Conservation (phyloP, 2,329 filamentous ascomycete species). For the Cladorrhinum sp. region DNA sequence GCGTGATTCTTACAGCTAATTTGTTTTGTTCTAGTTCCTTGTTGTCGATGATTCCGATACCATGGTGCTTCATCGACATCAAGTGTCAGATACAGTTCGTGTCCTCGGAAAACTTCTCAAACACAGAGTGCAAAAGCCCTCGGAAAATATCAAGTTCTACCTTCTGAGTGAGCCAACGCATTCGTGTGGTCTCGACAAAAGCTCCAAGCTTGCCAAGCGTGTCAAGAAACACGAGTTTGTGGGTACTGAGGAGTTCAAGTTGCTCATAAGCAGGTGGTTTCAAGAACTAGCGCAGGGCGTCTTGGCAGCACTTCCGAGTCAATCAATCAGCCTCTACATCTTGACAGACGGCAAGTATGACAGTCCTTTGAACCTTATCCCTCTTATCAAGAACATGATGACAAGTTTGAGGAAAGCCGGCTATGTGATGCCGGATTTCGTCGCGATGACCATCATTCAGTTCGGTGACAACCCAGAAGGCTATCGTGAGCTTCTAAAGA, state of each 20-base stretch:
- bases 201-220: not conserved
- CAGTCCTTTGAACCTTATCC: not conserved
- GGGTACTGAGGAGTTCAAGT: not conserved
- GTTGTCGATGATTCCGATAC: not conserved
- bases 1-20: not conserved
- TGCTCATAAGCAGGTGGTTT: not conserved
- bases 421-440: not conserved
- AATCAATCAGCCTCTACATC: slow-evolving; percentile 6
- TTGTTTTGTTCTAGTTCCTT: not conserved
- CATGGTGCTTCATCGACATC: not conserved
- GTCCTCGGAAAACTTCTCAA: no score
- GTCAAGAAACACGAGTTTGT: not conserved
- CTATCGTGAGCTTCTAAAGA: not conserved
- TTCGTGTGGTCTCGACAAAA: not conserved
- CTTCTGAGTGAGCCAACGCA: not conserved
- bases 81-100: not conserved
- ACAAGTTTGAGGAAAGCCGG: not conserved
- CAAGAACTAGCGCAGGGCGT: not conserved
- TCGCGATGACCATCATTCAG: not conserved
- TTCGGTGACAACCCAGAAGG: not conserved
- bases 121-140: not conserved
- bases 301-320: not conserved
- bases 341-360: slow-evolving; percentile 3
- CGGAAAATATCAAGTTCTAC: not conserved
- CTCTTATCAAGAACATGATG: not conserved